Percentiles rank a stretch among this genome's conserved stretches.
Conservation (phyloP, 1,284 basidiomycete genomes). For the Agaricales sp. region DNA sequence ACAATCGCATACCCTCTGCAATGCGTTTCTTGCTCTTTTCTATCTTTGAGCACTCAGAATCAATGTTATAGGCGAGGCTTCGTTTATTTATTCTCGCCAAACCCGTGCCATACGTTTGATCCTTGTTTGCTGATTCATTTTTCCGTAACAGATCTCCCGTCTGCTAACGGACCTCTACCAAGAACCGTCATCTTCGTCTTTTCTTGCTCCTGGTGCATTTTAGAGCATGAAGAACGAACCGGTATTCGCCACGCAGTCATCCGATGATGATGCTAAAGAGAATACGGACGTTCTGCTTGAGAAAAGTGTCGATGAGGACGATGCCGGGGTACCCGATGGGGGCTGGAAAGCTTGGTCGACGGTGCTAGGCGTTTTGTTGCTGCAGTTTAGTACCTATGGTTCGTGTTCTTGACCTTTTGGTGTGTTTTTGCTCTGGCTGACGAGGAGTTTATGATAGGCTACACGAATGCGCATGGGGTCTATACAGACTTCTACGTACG, state of each 20-base stretch:
- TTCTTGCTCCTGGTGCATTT: not conserved
- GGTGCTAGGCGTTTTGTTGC: not conserved
- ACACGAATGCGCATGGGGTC: not conserved
- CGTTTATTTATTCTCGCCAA: no score
- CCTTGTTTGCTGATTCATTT: no score
- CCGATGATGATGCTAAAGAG: not conserved
- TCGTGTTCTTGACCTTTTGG: not conserved
- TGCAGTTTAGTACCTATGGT: not conserved
- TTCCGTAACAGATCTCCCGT: no score
- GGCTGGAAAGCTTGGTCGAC: not conserved
- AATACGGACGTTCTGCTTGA: not conserved
- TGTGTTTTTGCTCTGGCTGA: not conserved
- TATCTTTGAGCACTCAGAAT: no score
- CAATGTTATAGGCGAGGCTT: no score
- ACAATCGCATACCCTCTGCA: no score
- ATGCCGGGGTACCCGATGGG: not conserved
- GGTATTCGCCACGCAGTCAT: not conserved
- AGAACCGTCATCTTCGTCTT: not conserved
- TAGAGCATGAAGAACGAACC: not conserved
- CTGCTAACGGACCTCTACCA: no score
- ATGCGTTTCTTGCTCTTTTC: no score
- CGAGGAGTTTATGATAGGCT: not conserved
- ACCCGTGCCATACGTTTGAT: no score
- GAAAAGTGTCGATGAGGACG: not conserved
- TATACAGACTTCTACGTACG: constrained; percentile 11